Evolutionary conservation across 2,329 filamentous ascomycete genomes (phyloP).

Genomic region (Cylindrodendrum hubeiense): DNA sequence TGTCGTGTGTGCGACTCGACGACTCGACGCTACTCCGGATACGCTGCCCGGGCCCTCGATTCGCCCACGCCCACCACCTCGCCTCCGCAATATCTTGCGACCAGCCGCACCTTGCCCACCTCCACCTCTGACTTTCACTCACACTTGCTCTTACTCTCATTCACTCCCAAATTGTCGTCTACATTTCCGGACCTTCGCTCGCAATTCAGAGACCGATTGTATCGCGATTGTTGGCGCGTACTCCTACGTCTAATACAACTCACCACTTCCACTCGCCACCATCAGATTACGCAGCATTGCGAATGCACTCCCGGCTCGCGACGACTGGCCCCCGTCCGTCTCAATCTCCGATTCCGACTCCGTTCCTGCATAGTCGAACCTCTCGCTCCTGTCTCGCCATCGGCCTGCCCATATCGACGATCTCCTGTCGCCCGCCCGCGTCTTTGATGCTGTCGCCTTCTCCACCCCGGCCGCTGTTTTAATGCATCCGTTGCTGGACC

Average conservation of each 20-base stretch:
- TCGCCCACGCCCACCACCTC: conserved; percentile 39
- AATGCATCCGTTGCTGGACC: conserved; percentile 41
- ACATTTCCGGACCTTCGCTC: conserved; percentile 1
- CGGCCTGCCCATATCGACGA: conserved; percentile 4
- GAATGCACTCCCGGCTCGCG: conserved; percentile 1
- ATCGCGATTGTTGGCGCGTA: background rate
- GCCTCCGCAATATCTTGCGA: conserved; percentile 48
- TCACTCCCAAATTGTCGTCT: background rate
- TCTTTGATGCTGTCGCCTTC: conserved; percentile 20
- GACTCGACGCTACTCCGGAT: conserved; percentile 38
- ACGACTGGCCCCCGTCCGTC: conserved; percentile 6
- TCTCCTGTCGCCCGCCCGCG: conserved; percentile 7
- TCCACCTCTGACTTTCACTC: conserved; percentile 39
- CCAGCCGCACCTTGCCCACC: conserved; percentile 42
- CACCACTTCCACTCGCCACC: background rate
- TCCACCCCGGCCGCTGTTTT: conserved; percentile 32
- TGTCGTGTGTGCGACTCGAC: conserved; percentile 37
- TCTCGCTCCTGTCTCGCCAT: conserved; percentile 6
- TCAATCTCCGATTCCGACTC: conserved; percentile 7
- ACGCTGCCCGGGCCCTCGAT: conserved; percentile 38
- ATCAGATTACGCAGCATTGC: conserved; percentile 7
- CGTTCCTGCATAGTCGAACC: background rate
- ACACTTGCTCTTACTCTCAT: conserved; percentile 32
- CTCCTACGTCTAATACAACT: background rate
- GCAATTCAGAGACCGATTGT: background rate